Conservation (phyloP, 441 rosid species). For the Manihot esculenta region DNA sequence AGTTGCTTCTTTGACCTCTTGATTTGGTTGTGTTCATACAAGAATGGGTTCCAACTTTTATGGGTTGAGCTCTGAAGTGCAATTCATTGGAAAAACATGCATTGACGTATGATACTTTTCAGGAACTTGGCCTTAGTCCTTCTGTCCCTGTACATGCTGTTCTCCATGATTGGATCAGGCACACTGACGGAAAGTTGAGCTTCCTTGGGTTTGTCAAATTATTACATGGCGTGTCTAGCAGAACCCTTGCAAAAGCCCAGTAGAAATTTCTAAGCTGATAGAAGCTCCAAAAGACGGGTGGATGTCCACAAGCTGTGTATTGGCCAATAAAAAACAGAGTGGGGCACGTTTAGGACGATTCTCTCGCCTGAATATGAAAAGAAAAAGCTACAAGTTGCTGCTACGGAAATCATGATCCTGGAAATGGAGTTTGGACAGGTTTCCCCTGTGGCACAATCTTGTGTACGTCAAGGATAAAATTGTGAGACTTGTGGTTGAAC, state of each 20-base stretch:
- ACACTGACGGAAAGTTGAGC: constrained; percentile 89
- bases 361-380: constrained; percentile 8
- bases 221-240: constrained; percentile 79
- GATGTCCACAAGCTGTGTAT: constrained; percentile 17
- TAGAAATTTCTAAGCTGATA: constrained; percentile 32
- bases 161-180: constrained; percentile 92
- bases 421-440: constrained; percentile 15
- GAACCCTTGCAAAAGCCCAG: constrained; percentile 57
- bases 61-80: no score
- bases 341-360: constrained; percentile 5
- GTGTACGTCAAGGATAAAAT: no score
- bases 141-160: constrained; percentile 85
- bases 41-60: no score
- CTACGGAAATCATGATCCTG: not conserved
- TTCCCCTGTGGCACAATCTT: constrained; percentile 13
- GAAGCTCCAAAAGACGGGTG: constrained; percentile 12
- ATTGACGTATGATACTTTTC: constrained; percentile 24
- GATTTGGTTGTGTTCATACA: not conserved
- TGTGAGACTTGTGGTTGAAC: no score
- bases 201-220: constrained; percentile 84
- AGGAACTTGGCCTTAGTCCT: constrained; percentile 93
- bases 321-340: constrained; percentile 16
- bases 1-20: not conserved
- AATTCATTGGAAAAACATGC: no score
- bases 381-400: constrained; percentile 16